Evolutionary conservation across 2,329 filamentous ascomycete species (phyloP).

Genomic region (Aspergillus puulaauensis): DNA sequence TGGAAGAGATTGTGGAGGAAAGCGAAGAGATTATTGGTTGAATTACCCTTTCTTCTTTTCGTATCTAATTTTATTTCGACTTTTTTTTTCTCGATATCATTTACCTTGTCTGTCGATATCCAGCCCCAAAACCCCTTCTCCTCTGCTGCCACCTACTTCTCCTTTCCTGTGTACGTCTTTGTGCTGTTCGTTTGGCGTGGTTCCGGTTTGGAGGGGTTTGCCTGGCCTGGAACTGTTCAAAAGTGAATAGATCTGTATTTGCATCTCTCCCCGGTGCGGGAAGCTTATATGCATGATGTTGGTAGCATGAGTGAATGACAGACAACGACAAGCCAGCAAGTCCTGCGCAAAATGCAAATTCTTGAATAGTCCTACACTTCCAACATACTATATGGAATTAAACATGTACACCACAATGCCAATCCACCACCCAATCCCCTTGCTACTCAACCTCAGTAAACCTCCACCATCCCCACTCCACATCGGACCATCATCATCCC

Average conservation of each 20-base stretch:
- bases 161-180: slow-evolving; percentile 19
- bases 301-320: slow-evolving; percentile 30
- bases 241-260: slow-evolving; percentile 28
- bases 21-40: slow-evolving; percentile 71
- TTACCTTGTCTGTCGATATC: slow-evolving; percentile 29
- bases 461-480: neutral
- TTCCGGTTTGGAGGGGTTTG: slow-evolving; percentile 17
- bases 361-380: neutral
- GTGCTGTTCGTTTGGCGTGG: slow-evolving; percentile 20
- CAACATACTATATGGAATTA: neutral
- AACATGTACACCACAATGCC: neutral
- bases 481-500: neutral
- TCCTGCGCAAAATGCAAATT: neutral
- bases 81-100: slow-evolving; percentile 23
- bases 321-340: slow-evolving; percentile 20
- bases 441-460: neutral
- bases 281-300: slow-evolving; percentile 22
- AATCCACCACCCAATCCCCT: neutral
- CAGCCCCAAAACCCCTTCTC: slow-evolving; percentile 17
- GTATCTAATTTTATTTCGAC: slow-evolving; percentile 24
- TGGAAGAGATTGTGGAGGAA: slow-evolving; percentile 79
- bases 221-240: slow-evolving; percentile 21
- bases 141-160: slow-evolving; percentile 12
- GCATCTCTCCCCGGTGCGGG: slow-evolving; percentile 20
- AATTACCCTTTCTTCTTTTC: slow-evolving; percentile 25